These are phyloP conservation scores for Trichoderma asperellum DNA, from an alignment of 2,329 filamentous ascomycete genomes.

Conservation along the genomic window DNA sequence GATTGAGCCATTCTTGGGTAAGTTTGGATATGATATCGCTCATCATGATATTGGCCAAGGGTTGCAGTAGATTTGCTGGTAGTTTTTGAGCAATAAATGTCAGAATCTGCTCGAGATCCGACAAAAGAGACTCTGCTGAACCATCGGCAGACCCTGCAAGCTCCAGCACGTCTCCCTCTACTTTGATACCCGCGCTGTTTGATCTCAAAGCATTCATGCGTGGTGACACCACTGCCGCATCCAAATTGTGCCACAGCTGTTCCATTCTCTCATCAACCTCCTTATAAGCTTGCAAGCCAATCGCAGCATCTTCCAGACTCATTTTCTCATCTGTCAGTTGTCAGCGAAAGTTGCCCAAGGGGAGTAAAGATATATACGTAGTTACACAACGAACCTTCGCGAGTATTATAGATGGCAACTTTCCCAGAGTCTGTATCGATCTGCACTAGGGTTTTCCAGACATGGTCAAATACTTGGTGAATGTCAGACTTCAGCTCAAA, in stretches of 20 bases:
- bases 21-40: slow-evolving; percentile 69
- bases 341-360: slow-evolving; percentile 31
- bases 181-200: slow-evolving; percentile 46
- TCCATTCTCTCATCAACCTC: slow-evolving; percentile 64
- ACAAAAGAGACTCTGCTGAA: slow-evolving; percentile 55
- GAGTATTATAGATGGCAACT: slow-evolving; percentile 59
- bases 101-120: slow-evolving; percentile 57
- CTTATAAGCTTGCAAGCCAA: slow-evolving; percentile 62
- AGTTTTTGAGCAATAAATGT: slow-evolving; percentile 57
- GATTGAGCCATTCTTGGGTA: slow-evolving; percentile 74
- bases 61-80: slow-evolving; percentile 58
- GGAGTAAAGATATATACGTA: neutral
- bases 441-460: slow-evolving; percentile 72
- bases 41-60: slow-evolving; percentile 72
- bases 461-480: slow-evolving; percentile 65
- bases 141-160: slow-evolving; percentile 49
- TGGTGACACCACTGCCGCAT: slow-evolving; percentile 63
- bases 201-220: slow-evolving; percentile 53
- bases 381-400: slow-evolving; percentile 49
- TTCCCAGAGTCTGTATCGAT: slow-evolving; percentile 60
- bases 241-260: slow-evolving; percentile 65
- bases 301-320: slow-evolving; percentile 57
- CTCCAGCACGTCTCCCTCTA: slow-evolving; percentile 48
- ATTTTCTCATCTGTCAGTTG: slow-evolving; percentile 51
- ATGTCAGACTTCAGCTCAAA: slow-evolving; percentile 69